A percentile compares a stretch with the other conserved stretches of the same genome.
Conservation (phyloP, 768 basidiomycete genomes). For the Agaricus subrufescens region DNA sequence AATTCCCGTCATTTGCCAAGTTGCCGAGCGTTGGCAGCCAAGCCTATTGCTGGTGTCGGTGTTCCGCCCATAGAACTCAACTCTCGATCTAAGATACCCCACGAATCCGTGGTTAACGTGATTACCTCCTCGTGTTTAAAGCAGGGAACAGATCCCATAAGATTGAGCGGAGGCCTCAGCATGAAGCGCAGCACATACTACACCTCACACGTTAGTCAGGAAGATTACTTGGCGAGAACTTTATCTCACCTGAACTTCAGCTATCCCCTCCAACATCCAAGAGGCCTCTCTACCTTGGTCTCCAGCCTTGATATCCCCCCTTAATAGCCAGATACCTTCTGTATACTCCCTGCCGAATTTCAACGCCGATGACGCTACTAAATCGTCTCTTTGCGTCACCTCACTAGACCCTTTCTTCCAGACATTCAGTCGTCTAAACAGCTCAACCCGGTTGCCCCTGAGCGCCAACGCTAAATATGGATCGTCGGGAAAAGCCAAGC, state of each 20-base stretch:
- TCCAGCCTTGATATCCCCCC: slow-evolving; percentile 31
- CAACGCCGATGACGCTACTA: slow-evolving; percentile 18
- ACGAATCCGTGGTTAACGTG: slow-evolving; percentile 33
- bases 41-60: slow-evolving; percentile 36
- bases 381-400: slow-evolving; percentile 22
- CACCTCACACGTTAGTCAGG: neutral
- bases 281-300: slow-evolving; percentile 30
- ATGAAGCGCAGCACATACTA: slow-evolving; percentile 35
- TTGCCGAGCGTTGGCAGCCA: slow-evolving; percentile 18
- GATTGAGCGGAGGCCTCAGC: slow-evolving; percentile 24
- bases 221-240: neutral
- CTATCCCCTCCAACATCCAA: slow-evolving; percentile 27
- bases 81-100: slow-evolving; percentile 33
- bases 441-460: slow-evolving; percentile 26
- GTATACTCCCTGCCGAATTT: slow-evolving; percentile 23
- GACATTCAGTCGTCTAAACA: slow-evolving; percentile 30
- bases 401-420: slow-evolving; percentile 19
- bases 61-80: slow-evolving; percentile 29
- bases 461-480: slow-evolving; percentile 35
- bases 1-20: neutral
- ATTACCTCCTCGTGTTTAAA: slow-evolving; percentile 32
- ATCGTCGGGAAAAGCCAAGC: slow-evolving; percentile 27
- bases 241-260: slow-evolving; percentile 23
- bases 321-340: slow-evolving; percentile 30
- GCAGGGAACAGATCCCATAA: slow-evolving; percentile 26